Conservation (phyloP, 1,284 basidiomycete genomes). For the Albatrellus sp. region DNA sequence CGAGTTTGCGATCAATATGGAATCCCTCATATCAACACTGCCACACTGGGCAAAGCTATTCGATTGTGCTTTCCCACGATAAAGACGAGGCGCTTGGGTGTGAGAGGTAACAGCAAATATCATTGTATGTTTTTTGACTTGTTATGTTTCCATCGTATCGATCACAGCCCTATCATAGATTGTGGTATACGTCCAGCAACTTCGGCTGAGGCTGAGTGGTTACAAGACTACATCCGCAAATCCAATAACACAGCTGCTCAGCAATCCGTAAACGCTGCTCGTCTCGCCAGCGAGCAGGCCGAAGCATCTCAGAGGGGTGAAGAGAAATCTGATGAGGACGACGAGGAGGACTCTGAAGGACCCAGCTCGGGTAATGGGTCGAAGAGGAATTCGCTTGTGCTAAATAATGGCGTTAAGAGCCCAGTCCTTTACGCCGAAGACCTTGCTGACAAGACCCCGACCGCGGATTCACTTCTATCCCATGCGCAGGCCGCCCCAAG, state of each 20-base stretch:
- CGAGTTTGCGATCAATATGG: constrained; percentile 82
- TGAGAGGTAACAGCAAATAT: constrained; percentile 87
- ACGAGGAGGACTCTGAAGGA: constrained; percentile 72
- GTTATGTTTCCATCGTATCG: constrained; percentile 3
- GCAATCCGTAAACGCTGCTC: constrained; percentile 56
- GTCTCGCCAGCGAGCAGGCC: constrained; percentile 49
- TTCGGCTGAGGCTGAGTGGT: constrained; percentile 77
- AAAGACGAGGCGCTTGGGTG: constrained; percentile 84
- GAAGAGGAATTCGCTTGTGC: constrained; percentile 61
- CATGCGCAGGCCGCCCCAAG: constrained; percentile 50
- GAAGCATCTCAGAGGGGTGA: constrained; percentile 42
- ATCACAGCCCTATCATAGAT: constrained; percentile 32
- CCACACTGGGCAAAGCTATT: constrained; percentile 88
- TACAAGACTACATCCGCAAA: constrained; percentile 82
- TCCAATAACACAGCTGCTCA: constrained; percentile 75
- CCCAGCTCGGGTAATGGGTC: constrained; percentile 48
- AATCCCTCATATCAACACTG: constrained; percentile 88
- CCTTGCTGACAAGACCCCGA: constrained; percentile 70
- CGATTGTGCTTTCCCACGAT: constrained; percentile 86
- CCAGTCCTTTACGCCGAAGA: constrained; percentile 43
- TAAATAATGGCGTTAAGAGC: constrained; percentile 51
- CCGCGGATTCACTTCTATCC: constrained; percentile 60
- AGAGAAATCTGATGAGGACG: constrained; percentile 68
- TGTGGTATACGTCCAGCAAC: constrained; percentile 83
- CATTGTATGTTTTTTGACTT: constrained; percentile 50